A percentile compares a stretch with the other conserved stretches of the same genome.
These are phyloP conservation scores for Aspergillus tamarii DNA, from an alignment of 2,329 filamentous ascomycete genomes.

Conservation along the genomic window DNA sequence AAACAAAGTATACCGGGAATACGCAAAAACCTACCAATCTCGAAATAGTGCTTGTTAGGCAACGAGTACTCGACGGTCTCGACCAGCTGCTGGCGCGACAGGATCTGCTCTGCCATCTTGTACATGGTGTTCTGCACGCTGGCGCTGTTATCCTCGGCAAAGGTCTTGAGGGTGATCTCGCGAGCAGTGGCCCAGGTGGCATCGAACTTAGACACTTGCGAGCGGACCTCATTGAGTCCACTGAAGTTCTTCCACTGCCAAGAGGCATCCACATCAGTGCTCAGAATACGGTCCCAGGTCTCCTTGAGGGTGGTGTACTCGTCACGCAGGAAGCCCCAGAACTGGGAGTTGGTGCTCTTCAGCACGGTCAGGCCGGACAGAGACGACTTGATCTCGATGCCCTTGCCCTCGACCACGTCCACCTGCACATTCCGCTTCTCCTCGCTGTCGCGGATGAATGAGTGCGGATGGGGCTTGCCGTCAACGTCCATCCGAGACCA, in stretches of 20 bases:
- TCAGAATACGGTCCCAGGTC: conserved; percentile 93
- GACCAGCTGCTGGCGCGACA: conserved; percentile 72
- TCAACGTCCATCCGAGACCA: conserved; percentile 90
- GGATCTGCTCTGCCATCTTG: conserved; percentile 91
- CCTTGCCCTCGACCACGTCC: conserved; percentile 66
- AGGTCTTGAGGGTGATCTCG: conserved; percentile 84
- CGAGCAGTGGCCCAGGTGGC: conserved; percentile 76
- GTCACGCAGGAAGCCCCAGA: conserved; percentile 91
- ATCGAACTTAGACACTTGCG: conserved; percentile 70
- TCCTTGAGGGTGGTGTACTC: conserved; percentile 90
- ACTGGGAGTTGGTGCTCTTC: conserved; percentile 95
- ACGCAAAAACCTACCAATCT: conserved; percentile 65
- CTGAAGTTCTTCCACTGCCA: conserved; percentile 84
- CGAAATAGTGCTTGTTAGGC: conserved; percentile 99
- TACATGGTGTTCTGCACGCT: conserved; percentile 99
- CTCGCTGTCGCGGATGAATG: conserved; percentile 85
- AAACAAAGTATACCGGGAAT: background rate
- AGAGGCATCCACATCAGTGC: conserved; percentile 83
- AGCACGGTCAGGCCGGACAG: conserved; percentile 84
- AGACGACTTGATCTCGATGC: conserved; percentile 75
- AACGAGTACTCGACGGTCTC: conserved; percentile 78
- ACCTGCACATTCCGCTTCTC: conserved; percentile 86
- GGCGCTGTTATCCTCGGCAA: conserved; percentile 86
- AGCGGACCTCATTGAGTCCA: conserved; percentile 67
- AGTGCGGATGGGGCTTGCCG: conserved; percentile 90